Percentiles rank a stretch among this genome's conserved stretches.
phyloP scores from a whole-genome alignment of 1,284 basidiomycete genomes.

The Rhodotorula sp. region DNA sequence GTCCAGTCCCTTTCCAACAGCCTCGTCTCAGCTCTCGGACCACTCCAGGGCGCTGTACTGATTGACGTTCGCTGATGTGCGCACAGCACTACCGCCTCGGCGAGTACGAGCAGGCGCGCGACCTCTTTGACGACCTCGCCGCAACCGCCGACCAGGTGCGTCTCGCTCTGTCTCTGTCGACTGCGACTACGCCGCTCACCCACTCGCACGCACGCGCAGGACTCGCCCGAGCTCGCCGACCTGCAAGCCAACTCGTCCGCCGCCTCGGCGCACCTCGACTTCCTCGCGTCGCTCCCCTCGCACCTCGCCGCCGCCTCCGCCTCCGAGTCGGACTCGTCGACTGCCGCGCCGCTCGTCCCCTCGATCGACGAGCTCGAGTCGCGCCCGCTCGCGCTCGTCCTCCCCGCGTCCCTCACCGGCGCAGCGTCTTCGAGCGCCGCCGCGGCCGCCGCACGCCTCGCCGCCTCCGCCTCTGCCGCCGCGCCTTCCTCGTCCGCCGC shows the following conservation, averaged over 20 bases:
- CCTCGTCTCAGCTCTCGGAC: not conserved
- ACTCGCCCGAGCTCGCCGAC: conserved; percentile 45
- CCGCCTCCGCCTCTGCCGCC: not conserved
- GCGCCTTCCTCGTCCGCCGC: not conserved
- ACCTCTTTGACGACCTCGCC: conserved; percentile 43
- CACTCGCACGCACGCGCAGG: conserved; percentile 11
- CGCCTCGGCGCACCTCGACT: conserved; percentile 37
- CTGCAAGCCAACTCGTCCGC: conserved; percentile 40
- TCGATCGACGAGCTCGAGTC: conserved; percentile 19
- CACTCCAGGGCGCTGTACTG: not conserved
- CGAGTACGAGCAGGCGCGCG: conserved; percentile 32
- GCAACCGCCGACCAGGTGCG: conserved; percentile 40
- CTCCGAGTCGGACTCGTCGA: not conserved
- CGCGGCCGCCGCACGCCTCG: not conserved
- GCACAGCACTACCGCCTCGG: conserved; percentile 43
- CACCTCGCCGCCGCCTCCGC: conserved; percentile 3
- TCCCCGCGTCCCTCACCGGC: conserved; percentile 3
- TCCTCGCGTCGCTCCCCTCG: conserved; percentile 38
- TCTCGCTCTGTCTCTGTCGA: not conserved
- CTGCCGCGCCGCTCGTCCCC: conserved; percentile 20
- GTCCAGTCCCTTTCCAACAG: conserved; percentile 1
- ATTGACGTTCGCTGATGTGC: not conserved
- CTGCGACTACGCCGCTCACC: not conserved
- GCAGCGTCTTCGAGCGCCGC: not conserved
- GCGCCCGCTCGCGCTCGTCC: conserved; percentile 5